Conservation (phyloP, 2,329 filamentous ascomycete species). For the Xylariaceae sp. region DNA sequence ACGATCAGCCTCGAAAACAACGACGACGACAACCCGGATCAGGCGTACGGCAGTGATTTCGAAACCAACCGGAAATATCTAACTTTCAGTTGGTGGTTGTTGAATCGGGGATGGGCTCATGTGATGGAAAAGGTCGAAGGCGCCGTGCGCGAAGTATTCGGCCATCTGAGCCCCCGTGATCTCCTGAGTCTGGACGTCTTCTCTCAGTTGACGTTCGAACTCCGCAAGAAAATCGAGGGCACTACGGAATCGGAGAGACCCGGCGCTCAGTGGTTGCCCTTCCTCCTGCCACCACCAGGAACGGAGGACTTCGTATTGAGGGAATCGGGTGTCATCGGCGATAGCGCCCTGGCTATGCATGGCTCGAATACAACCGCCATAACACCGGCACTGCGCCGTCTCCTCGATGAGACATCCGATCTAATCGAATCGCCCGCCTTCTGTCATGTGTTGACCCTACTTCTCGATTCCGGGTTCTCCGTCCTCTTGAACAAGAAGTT, state of each 20-base stretch:
- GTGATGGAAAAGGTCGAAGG: constrained; percentile 74
- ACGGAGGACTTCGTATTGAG: constrained; percentile 79
- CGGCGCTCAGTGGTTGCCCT: constrained; percentile 70
- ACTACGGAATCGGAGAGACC: constrained; percentile 37
- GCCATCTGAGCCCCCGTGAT: constrained; percentile 81
- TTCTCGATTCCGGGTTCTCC: constrained; percentile 84
- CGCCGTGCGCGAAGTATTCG: constrained; percentile 87
- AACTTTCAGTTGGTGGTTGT: constrained; percentile 96
- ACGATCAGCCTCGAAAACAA: constrained; percentile 89
- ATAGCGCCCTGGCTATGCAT: constrained; percentile 37
- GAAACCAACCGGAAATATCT: constrained; percentile 93
- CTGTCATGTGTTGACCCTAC: constrained; percentile 73
- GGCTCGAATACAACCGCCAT: constrained; percentile 32
- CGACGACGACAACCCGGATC: constrained; percentile 79
- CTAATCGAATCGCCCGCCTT: constrained; percentile 92
- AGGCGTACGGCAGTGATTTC: constrained; percentile 85
- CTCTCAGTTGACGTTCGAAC: constrained; percentile 73
- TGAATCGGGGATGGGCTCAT: constrained; percentile 84
- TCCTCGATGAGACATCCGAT: constrained; percentile 94
- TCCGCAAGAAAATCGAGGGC: constrained; percentile 81
- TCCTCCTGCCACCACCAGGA: constrained; percentile 71
- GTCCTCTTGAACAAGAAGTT: constrained; percentile 79
- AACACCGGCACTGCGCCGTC: constrained; percentile 62
- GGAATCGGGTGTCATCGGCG: constrained; percentile 72
- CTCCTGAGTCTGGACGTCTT: constrained; percentile 77